Conservation (phyloP, 441 rosid genomes). For the Rhodomyrtus psidioides region DNA sequence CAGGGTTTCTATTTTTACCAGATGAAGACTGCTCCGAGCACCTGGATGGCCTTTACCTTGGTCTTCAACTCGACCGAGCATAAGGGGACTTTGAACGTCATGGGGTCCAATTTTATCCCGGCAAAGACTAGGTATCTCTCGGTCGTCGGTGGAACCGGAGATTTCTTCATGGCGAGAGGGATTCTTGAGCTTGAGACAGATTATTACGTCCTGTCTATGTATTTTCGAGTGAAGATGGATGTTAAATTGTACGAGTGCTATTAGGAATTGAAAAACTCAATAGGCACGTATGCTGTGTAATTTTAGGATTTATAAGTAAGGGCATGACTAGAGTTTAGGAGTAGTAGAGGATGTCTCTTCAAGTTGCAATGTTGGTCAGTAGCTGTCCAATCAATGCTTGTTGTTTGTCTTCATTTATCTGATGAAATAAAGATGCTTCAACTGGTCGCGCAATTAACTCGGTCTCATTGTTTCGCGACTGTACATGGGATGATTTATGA, state of each 20-base stretch:
- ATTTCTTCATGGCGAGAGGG: constrained; percentile 41
- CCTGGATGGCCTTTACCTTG: constrained; percentile 28
- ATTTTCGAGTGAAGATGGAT: constrained; percentile 34
- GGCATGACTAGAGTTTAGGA: not conserved
- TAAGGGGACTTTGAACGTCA: constrained; percentile 28
- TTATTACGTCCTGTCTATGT: not conserved
- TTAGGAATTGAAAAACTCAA: not conserved
- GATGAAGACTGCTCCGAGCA: constrained; percentile 14
- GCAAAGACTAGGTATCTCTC: constrained; percentile 23
- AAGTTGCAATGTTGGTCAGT: not conserved
- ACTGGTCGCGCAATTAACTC: not conserved
- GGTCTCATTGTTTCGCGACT: not conserved
- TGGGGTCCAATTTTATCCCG: constrained; percentile 27
- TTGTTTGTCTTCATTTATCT: not conserved
- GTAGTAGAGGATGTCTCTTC: not conserved
- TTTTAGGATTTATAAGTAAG: not conserved
- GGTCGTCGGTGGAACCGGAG: constrained; percentile 29
- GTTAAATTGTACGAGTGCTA: constrained; percentile 34
- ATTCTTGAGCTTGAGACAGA: constrained; percentile 18
- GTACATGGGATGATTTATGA: not conserved
- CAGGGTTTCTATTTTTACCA: constrained; percentile 34
- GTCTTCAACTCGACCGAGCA: constrained; percentile 21
- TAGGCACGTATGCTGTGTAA: not conserved
- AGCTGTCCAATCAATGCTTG: not conserved
- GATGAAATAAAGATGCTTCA: not conserved